Evolutionary conservation across 352 stramenopile genomes (phyloP), one percentile per base, ranked within the genome.

Genomic region (Albugo candida): DNA sequence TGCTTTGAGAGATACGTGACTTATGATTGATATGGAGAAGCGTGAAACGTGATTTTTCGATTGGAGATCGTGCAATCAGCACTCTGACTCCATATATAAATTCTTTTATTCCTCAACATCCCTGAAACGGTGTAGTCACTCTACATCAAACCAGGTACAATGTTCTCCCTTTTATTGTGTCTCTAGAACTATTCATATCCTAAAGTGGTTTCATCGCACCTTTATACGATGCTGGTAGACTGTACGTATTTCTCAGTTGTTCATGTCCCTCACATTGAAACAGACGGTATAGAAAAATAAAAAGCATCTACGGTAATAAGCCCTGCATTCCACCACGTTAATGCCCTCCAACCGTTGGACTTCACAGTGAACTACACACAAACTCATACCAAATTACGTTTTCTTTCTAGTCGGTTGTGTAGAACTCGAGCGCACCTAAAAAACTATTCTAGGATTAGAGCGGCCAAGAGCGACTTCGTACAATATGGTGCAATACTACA

Each of bases 401-500:
- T 47, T 17, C 51, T n/a, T 18, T 40, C 36, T 47, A 87, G 74
- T 87, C 48, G 74, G 69, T 38, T 59, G 71, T 48, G 71, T 92
- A 51, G 74, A 94, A 60, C 77, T 95, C 49, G 63, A 67, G 51
- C 74, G 82, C 14, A 85, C 64, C 31, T 65, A 76, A 24, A n/a
- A 64, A 95, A 49, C 93, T 93, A 54, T 94, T 95, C 52, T 95
- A 83, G 84, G 84, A 95, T 51, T 56, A 95, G 11, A 83, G 84
- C 45, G 84, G 84, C 24, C 83, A 95, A 70, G 72, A 88, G 40
- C 75, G 78, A 24, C 60, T 95, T 53, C 72, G 84, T 31, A 75
- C 76, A 19, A 93, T 95, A 43, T 95, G 84, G 84, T 86, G 92
- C 60, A 95, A 93, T 95, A 95, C 53, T 95, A 95, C 61, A 87